phyloP scores from a whole-genome alignment of 768 basidiomycete species.

The Clathrus columnatus region DNA sequence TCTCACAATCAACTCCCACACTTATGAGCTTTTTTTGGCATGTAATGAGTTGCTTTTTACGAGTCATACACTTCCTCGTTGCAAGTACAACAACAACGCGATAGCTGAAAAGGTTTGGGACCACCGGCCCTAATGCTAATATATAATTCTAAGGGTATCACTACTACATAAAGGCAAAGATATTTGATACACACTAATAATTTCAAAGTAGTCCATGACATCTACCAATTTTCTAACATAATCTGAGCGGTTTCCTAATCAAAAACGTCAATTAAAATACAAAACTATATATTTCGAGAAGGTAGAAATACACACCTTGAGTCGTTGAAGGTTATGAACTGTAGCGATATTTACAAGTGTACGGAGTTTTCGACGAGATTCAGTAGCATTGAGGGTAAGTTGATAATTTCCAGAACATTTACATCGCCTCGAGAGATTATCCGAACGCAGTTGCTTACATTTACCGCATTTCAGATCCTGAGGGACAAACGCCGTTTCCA shows the following conservation, averaged over 20 bases:
- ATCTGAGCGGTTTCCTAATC: conserved; percentile 34
- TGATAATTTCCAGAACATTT: conserved; percentile 82
- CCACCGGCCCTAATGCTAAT: no score
- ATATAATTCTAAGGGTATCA: background rate
- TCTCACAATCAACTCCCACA: no score
- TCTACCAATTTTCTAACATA: conserved; percentile 30
- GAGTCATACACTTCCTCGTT: no score
- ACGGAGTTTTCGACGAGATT: conserved; percentile 60
- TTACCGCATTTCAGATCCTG: conserved; percentile 86
- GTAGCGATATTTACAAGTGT: conserved; percentile 80
- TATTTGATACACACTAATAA: background rate
- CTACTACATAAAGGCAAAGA: background rate
- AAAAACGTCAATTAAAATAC: no score
- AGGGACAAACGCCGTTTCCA: conserved; percentile 71
- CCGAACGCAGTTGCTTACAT: conserved; percentile 85
- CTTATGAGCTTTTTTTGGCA: no score
- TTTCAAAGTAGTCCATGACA: background rate
- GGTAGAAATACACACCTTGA: conserved; percentile 44
- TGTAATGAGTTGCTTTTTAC: no score
- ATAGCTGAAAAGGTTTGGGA: no score
- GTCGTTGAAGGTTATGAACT: conserved; percentile 55
- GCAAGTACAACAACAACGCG: no score
- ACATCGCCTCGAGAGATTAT: conserved; percentile 80
- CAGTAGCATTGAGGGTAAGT: conserved; percentile 62
- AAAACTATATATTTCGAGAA: background rate